Conservation (phyloP, 208 protist species). For the Leishmania guyanensis region DNA sequence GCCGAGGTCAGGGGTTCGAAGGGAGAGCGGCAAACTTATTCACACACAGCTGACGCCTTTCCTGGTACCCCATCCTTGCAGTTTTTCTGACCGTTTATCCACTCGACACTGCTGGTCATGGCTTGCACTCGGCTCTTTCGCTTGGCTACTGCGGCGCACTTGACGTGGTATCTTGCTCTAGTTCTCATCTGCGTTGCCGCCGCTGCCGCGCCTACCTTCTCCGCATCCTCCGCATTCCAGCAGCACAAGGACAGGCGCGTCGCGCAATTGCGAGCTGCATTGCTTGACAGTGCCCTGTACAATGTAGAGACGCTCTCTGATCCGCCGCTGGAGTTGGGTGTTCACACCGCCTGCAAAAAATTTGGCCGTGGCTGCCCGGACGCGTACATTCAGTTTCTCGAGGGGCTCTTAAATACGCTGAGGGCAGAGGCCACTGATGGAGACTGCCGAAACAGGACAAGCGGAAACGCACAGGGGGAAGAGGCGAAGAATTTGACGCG, state of each 20-base stretch:
- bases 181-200: background rate
- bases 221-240: background rate
- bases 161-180: background rate
- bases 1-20: background rate
- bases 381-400: slow-evolving; percentile 59
- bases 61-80: background rate
- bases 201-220: background rate
- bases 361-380: slow-evolving; percentile 60
- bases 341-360: slow-evolving; percentile 65
- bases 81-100: background rate
- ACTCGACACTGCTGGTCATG: background rate
- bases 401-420: slow-evolving; percentile 16
- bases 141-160: background rate
- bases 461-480: no score
- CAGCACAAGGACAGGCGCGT: slow-evolving; percentile 18
- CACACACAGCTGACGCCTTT: background rate
- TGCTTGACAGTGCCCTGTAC: background rate
- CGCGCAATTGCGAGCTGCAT: slow-evolving; percentile 5
- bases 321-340: slow-evolving; percentile 49
- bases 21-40: background rate
- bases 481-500: background rate
- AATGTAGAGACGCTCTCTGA: slow-evolving; percentile 21
- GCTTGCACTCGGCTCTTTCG: background rate
- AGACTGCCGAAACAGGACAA: background rate
- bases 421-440: background rate